These are phyloP conservation scores for Flaveria brownii DNA, from an alignment of 129 eudicot genomes.

Conservation along the genomic window DNA sequence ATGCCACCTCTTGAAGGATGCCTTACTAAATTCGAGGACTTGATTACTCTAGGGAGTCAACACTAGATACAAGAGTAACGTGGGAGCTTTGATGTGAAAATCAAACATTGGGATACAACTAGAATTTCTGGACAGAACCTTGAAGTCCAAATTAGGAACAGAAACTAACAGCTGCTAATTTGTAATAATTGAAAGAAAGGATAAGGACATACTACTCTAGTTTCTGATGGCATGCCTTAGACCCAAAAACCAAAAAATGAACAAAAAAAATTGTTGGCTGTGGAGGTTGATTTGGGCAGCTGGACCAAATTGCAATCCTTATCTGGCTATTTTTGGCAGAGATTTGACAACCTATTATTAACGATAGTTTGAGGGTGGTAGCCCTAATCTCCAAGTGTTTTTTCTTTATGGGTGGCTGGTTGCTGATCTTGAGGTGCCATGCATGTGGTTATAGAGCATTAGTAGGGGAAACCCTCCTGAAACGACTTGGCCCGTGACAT, in stretches of 20 bases:
- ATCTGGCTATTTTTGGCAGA: no score
- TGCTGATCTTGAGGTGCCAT: not conserved
- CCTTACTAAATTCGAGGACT: not conserved
- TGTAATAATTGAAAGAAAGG: not conserved
- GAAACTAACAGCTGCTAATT: not conserved
- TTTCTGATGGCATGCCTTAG: not conserved
- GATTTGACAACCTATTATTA: no score
- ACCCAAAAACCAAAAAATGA: not conserved
- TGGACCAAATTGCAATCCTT: no score
- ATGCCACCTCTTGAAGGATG: not conserved
- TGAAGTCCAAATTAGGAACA: not conserved
- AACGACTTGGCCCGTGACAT: not conserved
- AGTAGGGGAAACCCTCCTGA: not conserved
- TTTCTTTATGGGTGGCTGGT: not conserved
- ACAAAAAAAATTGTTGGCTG: not conserved
- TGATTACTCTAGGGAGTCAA: not conserved
- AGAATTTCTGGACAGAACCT: not conserved
- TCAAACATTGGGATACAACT: not conserved
- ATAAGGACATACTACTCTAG: not conserved
- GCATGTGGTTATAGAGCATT: conserved; percentile 6
- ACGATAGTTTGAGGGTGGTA: no score
- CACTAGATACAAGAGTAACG: not conserved
- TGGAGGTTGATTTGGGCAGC: no score
- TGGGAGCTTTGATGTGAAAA: not conserved
- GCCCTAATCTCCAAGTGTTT: not conserved